Conservation (phyloP, 2,329 filamentous ascomycete species). For the Apiospora sp. region DNA sequence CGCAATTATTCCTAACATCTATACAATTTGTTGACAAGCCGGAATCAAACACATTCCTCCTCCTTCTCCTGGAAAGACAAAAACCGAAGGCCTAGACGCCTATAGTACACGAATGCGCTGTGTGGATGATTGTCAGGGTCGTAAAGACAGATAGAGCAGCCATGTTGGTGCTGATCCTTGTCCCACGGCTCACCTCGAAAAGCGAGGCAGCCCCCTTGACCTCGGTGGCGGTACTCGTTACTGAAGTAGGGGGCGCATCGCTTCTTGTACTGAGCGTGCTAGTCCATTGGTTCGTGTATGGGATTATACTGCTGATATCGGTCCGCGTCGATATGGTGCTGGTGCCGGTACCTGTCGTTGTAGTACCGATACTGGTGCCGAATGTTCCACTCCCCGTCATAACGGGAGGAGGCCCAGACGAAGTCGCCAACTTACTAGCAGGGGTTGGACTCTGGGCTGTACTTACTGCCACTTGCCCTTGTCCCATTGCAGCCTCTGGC, state of each 20-base stretch:
- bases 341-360: not conserved
- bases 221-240: not conserved
- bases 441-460: not conserved
- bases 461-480: not conserved
- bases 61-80: not conserved
- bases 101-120: constrained; percentile 4
- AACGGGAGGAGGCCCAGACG: not conserved
- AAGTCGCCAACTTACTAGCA: not conserved
- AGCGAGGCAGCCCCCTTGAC: not conserved
- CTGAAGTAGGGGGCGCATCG: not conserved
- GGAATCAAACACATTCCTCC: not conserved
- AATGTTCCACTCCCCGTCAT: not conserved
- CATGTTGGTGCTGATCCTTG: not conserved
- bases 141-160: not conserved
- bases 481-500: not conserved
- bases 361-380: not conserved
- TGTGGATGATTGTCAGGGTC: not conserved
- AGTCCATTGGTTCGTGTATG: not conserved
- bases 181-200: constrained; percentile 3
- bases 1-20: not conserved
- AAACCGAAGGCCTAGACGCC: not conserved
- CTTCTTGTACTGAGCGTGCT: not conserved
- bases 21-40: not conserved
- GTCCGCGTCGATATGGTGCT: not conserved
- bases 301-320: not conserved